Conservation (phyloP, 2,329 filamentous ascomycete genomes). For the Colletotrichum zoysiae region DNA sequence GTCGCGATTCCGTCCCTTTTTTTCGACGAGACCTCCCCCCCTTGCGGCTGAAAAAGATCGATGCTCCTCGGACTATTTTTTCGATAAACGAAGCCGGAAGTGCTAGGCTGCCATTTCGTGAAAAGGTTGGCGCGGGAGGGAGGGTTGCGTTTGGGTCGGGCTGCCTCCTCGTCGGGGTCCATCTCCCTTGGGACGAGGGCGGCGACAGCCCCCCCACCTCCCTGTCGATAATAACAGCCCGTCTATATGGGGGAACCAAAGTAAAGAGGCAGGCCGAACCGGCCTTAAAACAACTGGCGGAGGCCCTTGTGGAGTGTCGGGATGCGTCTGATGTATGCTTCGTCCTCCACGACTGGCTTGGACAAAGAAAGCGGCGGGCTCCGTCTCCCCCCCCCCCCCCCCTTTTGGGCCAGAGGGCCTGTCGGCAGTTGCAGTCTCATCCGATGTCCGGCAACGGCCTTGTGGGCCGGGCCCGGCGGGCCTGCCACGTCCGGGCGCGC, state of each 20-base stretch:
- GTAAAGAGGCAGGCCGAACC: not conserved
- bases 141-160: no score
- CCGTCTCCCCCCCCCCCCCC: not conserved
- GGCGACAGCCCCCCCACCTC: not conserved
- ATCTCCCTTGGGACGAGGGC: not conserved
- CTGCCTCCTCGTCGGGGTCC: not conserved
- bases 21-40: no score
- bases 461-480: conserved; percentile 18
- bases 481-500: conserved; percentile 24
- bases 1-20: not conserved
- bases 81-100: not conserved
- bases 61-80: not conserved
- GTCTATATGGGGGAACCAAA: not conserved
- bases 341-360: no score
- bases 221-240: not conserved
- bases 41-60: not conserved
- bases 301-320: not conserved
- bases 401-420: not conserved
- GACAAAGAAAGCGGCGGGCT: not conserved
- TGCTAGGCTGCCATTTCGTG: not conserved
- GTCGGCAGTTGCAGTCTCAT: conserved; percentile 29
- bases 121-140: not conserved
- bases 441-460: conserved; percentile 15
- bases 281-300: not conserved
- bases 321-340: not conserved